Conservation (phyloP, 2,329 filamentous ascomycete genomes). For the Mariannaea elegans region DNA sequence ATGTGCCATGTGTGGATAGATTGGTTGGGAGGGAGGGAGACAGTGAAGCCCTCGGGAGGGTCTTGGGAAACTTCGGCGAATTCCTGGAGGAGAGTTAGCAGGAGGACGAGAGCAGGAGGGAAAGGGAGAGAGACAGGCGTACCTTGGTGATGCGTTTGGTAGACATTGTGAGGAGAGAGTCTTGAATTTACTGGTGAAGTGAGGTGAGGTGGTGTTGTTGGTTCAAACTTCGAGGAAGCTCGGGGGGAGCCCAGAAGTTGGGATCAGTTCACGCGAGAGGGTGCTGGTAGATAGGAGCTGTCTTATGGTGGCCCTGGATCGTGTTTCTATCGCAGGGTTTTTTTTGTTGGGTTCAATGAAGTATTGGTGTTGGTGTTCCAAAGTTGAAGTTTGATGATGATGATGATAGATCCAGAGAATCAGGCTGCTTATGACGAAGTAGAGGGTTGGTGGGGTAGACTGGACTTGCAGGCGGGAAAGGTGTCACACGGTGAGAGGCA, state of each 20-base stretch:
- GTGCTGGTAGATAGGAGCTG: too few species aligned
- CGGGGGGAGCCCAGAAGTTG: too few species aligned
- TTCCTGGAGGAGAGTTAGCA: conserved; percentile 52
- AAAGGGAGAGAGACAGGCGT: conserved; percentile 3
- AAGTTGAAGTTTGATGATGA: too few species aligned
- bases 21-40: conserved; percentile 56
- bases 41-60: conserved; percentile 57
- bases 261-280: too few species aligned
- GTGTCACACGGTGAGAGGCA: neutral
- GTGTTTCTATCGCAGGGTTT: too few species aligned
- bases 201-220: neutral
- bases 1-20: conserved; percentile 64
- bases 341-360: too few species aligned
- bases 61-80: conserved; percentile 58
- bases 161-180: conserved; percentile 46
- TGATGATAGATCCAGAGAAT: too few species aligned
- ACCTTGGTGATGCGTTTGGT: conserved; percentile 58
- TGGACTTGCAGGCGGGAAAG: neutral
- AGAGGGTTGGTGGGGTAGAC: too few species aligned
- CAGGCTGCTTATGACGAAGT: too few species aligned
- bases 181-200: too few species aligned
- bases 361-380: too few species aligned
- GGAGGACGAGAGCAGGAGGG: neutral
- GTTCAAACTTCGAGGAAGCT: neutral
- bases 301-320: too few species aligned